Conservation (phyloP, 306 rosid genomes). For the Vicia sativa region DNA sequence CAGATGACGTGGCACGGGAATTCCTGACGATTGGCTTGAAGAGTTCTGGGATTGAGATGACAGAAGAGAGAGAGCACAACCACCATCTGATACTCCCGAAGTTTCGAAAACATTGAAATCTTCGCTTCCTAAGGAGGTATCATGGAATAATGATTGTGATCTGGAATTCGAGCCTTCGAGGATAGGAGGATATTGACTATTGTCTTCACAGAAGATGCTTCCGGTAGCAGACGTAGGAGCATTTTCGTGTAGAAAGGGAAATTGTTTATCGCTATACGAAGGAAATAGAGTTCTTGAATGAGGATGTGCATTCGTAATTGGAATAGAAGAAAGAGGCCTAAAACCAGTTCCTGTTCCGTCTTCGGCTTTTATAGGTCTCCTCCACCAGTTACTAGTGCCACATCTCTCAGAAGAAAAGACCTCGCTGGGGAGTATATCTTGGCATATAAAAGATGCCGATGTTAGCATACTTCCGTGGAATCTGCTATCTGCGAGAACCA, state of each 20-base stretch:
- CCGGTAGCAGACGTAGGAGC: conserved; percentile 45
- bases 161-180: conserved; percentile 40
- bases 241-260: conserved; percentile 52
- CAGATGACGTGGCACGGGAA: conserved; percentile 47
- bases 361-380: conserved; percentile 57
- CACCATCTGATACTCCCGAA: conserved; percentile 61
- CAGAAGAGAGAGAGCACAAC: conserved; percentile 98
- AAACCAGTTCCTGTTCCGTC: conserved; percentile 40
- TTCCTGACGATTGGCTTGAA: conserved; percentile 61
- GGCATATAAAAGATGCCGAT: conserved; percentile 70
- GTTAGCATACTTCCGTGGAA: conserved; percentile 54
- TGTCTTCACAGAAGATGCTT: conserved; percentile 50
- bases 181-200: conserved; percentile 42
- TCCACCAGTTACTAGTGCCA: conserved; percentile 52
- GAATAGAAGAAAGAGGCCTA: conserved; percentile 49
- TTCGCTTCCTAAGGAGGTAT: conserved; percentile 58
- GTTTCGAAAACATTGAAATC: conserved; percentile 55
- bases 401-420: conserved; percentile 52
- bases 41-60: conserved; percentile 79
- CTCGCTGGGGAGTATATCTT: conserved; percentile 63
- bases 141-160: conserved; percentile 51
- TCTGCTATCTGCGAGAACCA: conserved; percentile 55
- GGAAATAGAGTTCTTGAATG: conserved; percentile 50
- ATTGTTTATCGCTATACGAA: conserved; percentile 47
- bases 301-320: conserved; percentile 51